phyloP scores from a whole-genome alignment of 78 protist genomes.

The Bigelowiella natans region DNA sequence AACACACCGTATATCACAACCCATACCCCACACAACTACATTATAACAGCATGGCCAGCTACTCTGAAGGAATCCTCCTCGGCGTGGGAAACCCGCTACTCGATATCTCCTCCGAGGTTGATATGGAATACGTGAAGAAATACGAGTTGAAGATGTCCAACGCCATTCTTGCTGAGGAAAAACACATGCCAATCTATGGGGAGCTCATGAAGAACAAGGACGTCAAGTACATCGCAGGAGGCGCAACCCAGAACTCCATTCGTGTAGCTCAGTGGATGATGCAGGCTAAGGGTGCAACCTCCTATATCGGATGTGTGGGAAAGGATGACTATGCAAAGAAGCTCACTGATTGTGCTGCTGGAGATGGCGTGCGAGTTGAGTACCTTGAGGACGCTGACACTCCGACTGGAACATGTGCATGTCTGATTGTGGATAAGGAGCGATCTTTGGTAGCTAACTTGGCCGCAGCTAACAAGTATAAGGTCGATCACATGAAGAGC shows the following conservation, averaged over 20 bases:
- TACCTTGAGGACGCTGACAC: neutral
- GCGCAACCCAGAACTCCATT: conserved; percentile 1
- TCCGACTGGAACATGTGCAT: conserved; percentile 1
- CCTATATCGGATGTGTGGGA: neutral
- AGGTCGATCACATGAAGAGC: neutral
- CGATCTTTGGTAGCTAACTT: neutral
- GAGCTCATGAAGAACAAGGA: neutral
- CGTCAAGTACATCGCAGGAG: conserved; percentile 9
- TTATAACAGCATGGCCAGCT: no score
- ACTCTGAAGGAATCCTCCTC: no score
- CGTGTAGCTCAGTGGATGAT: conserved; percentile 14
- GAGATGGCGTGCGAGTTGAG: neutral
- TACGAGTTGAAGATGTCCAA: neutral
- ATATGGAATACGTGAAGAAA: neutral
- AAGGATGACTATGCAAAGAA: neutral
- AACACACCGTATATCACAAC: no score
- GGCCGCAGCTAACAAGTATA: neutral
- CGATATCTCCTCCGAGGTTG: neutral
- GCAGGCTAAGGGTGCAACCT: neutral
- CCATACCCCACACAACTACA: no score
- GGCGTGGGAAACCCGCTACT: conserved; percentile 10
- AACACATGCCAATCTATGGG: neutral
- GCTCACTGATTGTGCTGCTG: neutral
- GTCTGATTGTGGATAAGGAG: neutral
- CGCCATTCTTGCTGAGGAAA: neutral